Base-by-base conservation (phyloP, 805 yeast genomes). In the Zygosaccharomyces pseudorouxii region DNA sequence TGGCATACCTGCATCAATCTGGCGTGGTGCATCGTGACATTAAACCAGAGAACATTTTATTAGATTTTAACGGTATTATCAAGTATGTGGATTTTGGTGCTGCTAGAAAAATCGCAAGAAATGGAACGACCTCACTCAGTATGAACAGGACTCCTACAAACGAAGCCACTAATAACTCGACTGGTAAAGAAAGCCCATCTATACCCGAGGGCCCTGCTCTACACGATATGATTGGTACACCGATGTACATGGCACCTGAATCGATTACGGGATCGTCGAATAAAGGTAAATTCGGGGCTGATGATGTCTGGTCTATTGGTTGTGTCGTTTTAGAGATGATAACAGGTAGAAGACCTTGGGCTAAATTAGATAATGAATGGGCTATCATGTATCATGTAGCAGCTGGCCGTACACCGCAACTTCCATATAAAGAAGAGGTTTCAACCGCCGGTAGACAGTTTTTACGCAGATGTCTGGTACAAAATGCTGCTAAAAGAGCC, bases 201-300 rank as follows among this genome's bases (percentile, higher is more conserved):
- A 49, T 50, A 20, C 50, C 45, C 5, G 53, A 50, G 19, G 51
- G 51, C 5, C 42, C 46, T 14, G 49, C 51, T 23, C 46, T 57
- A 16, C 53, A 70, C 52, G 63, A 70, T 50, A 64, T 71, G 74
- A 64, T 95, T 2, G 99, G 99, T 35, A 93, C 99, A 0, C 98
- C 98, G 12, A 93, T 92, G 97, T 93, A 93, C 69, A 92, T 93
- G 98, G 89, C 98, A 0, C 99, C 99, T 0, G 99, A 93, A 61
- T 86, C 88, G 0, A 88, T 93, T 50, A 87, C 93, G 1, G 97
- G 97, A 2, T 69, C 80, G 25, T 75, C 78, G 10, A 56, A 54
- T 37, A 66, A 67, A 35, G 66, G 69, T 2, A 63, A 62, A 33
- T 66, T 71, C 45, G 75, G 74, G 29, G 68, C 76, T 4, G 70